phyloP scores from a whole-genome alignment of 1,284 basidiomycete genomes.

The Anthracocystis panici-leucophaei region DNA sequence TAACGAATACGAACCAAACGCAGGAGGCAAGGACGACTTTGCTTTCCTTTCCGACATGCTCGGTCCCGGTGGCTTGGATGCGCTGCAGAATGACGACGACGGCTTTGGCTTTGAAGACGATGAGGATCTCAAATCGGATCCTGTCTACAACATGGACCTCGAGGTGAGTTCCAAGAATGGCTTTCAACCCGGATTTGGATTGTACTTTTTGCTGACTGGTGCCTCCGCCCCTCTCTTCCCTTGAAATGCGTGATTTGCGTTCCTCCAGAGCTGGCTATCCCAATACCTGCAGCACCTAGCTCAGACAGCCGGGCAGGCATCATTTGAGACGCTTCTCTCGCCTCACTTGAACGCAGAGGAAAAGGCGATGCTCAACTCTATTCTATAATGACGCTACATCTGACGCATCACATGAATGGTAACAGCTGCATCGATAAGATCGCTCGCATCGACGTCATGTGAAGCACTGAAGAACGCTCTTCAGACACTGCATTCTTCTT shows the following conservation, averaged over 20 bases:
- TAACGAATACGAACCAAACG: slow-evolving; percentile 63
- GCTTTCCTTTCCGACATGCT: slow-evolving; percentile 70
- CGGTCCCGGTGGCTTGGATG: slow-evolving; percentile 75
- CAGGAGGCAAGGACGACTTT: slow-evolving; percentile 72
- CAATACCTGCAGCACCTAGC: slow-evolving; percentile 35
- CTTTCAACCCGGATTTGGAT: too few relatives aligned
- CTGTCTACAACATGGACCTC: slow-evolving; percentile 88
- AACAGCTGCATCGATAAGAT: too few relatives aligned
- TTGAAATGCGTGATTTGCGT: not conserved
- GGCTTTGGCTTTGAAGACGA: slow-evolving; percentile 72
- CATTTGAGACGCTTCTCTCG: slow-evolving; percentile 29
- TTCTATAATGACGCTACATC: slow-evolving; percentile 5
- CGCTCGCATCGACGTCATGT: not conserved
- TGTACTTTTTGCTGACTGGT: not conserved
- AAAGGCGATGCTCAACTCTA: slow-evolving; percentile 35
- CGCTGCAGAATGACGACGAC: slow-evolving; percentile 75
- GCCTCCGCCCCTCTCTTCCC: too few relatives aligned
- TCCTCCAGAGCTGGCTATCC: slow-evolving; percentile 23
- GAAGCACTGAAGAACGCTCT: not conserved
- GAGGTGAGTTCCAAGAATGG: slow-evolving; percentile 67
- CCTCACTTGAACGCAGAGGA: slow-evolving; percentile 39
- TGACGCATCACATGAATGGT: too few relatives aligned
- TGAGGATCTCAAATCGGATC: slow-evolving; percentile 87
- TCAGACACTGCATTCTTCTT: not conserved
- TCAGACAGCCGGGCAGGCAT: slow-evolving; percentile 18